These are phyloP conservation scores for Apiospora saccharicola DNA, from an alignment of 2,329 filamentous ascomycete genomes.

Conservation along the genomic window DNA sequence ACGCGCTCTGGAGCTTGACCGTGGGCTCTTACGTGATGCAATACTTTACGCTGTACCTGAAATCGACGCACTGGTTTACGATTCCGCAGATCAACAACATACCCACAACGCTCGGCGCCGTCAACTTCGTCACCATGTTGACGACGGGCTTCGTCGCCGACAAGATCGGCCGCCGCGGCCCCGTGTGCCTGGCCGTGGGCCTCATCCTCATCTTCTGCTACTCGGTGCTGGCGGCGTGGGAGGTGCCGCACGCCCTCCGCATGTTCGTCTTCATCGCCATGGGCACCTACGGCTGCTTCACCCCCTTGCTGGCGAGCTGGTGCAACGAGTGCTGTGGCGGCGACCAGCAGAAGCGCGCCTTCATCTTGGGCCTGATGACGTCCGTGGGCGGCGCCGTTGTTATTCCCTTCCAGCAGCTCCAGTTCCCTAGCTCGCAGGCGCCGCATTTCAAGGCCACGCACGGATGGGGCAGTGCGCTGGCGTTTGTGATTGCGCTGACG, in stretches of 20 bases:
- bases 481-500: conserved; percentile 29
- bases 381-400: conserved; percentile 47
- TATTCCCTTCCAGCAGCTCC: conserved; percentile 49
- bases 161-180: conserved; percentile 45
- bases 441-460: conserved; percentile 45
- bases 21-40: conserved; percentile 49
- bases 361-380: conserved; percentile 49
- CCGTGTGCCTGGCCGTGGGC: conserved; percentile 47
- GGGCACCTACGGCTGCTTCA: conserved; percentile 51
- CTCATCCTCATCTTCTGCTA: conserved; percentile 46
- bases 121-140: conserved; percentile 52
- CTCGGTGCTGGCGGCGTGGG: conserved; percentile 47
- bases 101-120: conserved; percentile 51
- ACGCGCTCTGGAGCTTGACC: conserved; percentile 49
- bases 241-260: conserved; percentile 45
- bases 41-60: conserved; percentile 51
- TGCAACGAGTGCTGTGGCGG: conserved; percentile 49
- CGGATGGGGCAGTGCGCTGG: conserved; percentile 40
- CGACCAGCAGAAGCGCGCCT: conserved; percentile 52
- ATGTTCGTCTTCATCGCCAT: conserved; percentile 50
- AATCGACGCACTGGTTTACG: conserved; percentile 43
- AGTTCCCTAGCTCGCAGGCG: conserved; percentile 46
- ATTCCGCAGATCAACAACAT: conserved; percentile 54
- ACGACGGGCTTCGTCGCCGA: conserved; percentile 39
- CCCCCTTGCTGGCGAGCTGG: conserved; percentile 51